A percentile compares a stretch with the other conserved stretches of the same genome.
Evolutionary conservation across 2,329 filamentous ascomycete genomes (phyloP).

Genomic region (Elsinoe ampelina): DNA sequence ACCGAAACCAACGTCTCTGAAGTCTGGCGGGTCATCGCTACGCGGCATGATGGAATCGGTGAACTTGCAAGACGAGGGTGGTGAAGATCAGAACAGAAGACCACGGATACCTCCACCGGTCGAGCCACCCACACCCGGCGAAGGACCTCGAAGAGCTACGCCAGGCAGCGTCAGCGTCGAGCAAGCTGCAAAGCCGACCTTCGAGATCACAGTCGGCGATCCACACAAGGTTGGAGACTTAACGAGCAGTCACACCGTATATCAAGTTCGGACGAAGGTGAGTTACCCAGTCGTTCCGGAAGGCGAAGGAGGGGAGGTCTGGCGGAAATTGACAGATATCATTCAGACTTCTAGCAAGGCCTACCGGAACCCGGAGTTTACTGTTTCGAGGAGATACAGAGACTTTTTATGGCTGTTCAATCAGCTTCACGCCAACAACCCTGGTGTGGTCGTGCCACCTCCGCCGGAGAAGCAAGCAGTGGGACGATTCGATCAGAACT

Average conservation of each 20-base stretch:
- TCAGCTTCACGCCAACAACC: constrained; percentile 86
- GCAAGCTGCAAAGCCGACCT: constrained; percentile 84
- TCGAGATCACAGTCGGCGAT: constrained; percentile 86
- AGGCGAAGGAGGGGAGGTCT: not conserved
- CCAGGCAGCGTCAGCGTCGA: constrained; percentile 83
- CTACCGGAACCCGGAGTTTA: constrained; percentile 85
- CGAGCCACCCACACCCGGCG: constrained; percentile 39
- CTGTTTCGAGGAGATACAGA: constrained; percentile 85
- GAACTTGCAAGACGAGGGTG: constrained; percentile 60
- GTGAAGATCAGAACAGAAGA: constrained; percentile 32
- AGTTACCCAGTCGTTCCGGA: constrained; percentile 15
- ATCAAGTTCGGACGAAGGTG: constrained; percentile 89
- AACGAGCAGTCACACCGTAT: constrained; percentile 95
- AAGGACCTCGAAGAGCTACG: constrained; percentile 41
- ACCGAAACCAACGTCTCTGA: constrained; percentile 44
- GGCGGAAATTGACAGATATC: not conserved
- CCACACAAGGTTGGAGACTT: constrained; percentile 96
- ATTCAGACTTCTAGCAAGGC: constrained; percentile 84
- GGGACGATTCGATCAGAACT: constrained; percentile 90
- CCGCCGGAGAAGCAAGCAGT: constrained; percentile 97
- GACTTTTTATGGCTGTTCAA: constrained; percentile 98
- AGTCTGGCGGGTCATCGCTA: constrained; percentile 40
- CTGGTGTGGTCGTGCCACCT: constrained; percentile 87
- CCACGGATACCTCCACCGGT: constrained; percentile 58
- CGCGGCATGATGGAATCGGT: constrained; percentile 54